Base-by-base conservation (phyloP, 2,329 filamentous ascomycete genomes). In the Orbilia javanica region DNA sequence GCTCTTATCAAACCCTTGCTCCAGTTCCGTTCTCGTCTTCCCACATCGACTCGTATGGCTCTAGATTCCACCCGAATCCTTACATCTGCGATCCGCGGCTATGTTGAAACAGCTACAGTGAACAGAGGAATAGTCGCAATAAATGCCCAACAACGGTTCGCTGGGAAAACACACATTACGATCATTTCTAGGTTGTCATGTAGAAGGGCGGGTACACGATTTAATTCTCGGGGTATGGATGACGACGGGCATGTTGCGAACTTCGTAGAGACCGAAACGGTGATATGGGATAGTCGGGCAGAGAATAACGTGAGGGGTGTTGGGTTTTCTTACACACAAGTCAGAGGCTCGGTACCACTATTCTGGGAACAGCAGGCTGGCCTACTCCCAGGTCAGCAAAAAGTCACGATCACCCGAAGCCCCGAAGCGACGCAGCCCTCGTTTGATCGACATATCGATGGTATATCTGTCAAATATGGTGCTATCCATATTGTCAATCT, bases 201-300 rank as follows among this genome's bases (percentile, higher is more conserved):
- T 82, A 89, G 90, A 81, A 90, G 95, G 85, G 96, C 96, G 18
- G 96, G 96, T 22, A 99, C 96, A 15, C 89, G 96, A 46, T 99
- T 98, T 87, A 98, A 98, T 84, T 92, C 95, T n/a, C 89, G 96
- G 81, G 96, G 96, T 44, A 97, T 99, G 80, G 96, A 99, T 82
- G 96, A 99, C 83, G 94, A 98, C 82, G 96, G 96, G 13, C 93
- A 98, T 82, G 96, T 98, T 29, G 94, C 96, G 78, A 99, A 99
- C 84, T 99, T 97, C 84, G 96, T 98, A n/a, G 96, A 99, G 84
- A 96, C 94, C 0, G 96, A 99, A 85, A 97, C 94, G 0, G 90
- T 95, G 46, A 94, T 96, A 82, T 97, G 93, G 91, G 91, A 91
- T 81, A 80, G 75, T 29, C 20, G 74, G 22, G 67, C 62, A 31